Percentiles rank a stretch among this genome's conserved stretches.
phyloP scores from a whole-genome alignment of 176 grass and related monocot species.

The Oryza punctata region DNA sequence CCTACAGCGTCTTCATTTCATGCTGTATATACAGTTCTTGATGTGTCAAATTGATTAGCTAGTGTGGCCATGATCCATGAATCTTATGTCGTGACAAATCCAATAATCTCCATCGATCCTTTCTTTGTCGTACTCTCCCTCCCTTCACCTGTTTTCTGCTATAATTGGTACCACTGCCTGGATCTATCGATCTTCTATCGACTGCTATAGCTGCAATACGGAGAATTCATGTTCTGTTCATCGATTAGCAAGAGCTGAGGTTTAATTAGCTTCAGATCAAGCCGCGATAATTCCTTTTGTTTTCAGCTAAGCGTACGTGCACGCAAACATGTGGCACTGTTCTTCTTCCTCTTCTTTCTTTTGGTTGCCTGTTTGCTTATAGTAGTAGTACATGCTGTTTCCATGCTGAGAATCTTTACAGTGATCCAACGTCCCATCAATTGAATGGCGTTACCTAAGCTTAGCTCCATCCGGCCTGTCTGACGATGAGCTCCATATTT shows the following conservation, averaged over 20 bases:
- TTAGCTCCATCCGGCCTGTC: slow-evolving; percentile 27
- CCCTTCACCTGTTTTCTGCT: not conserved
- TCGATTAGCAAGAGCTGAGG: not conserved
- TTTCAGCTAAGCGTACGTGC: not conserved
- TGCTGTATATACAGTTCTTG: slow-evolving; percentile 19
- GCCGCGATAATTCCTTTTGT: not conserved
- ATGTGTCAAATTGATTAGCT: not conserved
- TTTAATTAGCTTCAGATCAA: not conserved
- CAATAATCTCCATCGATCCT: not conserved
- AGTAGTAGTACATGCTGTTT: not conserved
- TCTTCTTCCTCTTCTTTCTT: not conserved
- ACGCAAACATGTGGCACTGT: not conserved
- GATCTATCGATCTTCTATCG: not conserved
- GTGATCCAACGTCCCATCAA: slow-evolving; percentile 60
- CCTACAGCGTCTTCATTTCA: slow-evolving; percentile 26
- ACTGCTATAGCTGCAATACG: not conserved
- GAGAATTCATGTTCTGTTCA: not conserved
- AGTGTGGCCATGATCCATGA: not conserved
- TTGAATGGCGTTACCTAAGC: slow-evolving; percentile 15
- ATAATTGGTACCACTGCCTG: not conserved
- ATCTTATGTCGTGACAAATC: not conserved
- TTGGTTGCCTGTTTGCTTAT: not conserved
- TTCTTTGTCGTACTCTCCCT: slow-evolving; percentile 8
- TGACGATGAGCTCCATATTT: not conserved
- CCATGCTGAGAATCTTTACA: slow-evolving; percentile 52